Evolutionary conservation across 768 basidiomycete species (phyloP), one percentile per base, ranked within the genome.

Genomic region (Tricholoma terreum): DNA sequence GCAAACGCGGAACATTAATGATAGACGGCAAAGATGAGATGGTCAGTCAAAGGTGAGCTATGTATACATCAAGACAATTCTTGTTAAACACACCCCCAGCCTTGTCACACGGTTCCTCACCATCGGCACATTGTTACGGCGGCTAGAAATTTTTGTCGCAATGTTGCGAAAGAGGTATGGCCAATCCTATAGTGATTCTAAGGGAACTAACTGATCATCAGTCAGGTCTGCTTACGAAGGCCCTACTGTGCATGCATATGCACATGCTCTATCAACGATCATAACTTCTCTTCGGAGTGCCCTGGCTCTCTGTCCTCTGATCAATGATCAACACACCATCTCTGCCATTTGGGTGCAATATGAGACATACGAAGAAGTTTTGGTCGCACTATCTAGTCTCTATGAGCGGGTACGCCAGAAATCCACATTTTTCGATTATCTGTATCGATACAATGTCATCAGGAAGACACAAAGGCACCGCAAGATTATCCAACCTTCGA

Each of bases 61-160:
- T 11, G 6, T 4, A 43, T 12, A 6, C 34, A 19, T 19, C 33
- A 27, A 21, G 30, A 24, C 46, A 36, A 17, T 27, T 43, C 9
- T 51, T 33, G 6, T 36, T 21, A 50, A 48, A 27, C n/a, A 30
- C 42, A 22, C 40, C 50, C 22, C 1, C 42, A 91, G 89, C 67
- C 66, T 88, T 6, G 68, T 84, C 21, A 69, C 74, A 35, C 79
- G 86, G 6, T 92, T 92, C 68, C 58, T 90, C 30, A 78, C 74
- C 6, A 84, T 93, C 49, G 91, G 91, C 6, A 84, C 83, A 0
- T 67, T 85, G 2, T 66, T 89, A 36, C 82, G 90, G 45, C 81
- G 91, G 19, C 65, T 92, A 6, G 90, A 93, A 52, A 69, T 71
- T 2, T 66, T 89, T 3, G 61, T 85, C 3, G 68, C 69, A 14